These are phyloP conservation scores for Arthrobotrys iridis DNA, from an alignment of 2,329 filamentous ascomycete species.

Conservation along the genomic window DNA sequence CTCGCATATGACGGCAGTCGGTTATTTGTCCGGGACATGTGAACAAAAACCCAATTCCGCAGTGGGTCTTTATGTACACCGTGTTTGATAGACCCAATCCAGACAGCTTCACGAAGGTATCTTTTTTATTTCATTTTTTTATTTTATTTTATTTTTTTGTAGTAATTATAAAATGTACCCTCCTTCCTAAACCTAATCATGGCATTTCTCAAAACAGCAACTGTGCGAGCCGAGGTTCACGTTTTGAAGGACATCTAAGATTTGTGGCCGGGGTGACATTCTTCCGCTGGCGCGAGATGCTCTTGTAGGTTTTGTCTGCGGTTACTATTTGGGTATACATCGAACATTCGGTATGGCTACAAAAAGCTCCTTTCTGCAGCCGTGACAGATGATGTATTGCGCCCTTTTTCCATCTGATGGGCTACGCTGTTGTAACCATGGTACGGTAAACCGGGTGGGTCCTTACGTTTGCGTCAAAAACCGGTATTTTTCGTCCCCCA, in stretches of 20 bases:
- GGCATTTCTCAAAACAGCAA: conserved; percentile 12
- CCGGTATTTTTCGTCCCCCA: too few species aligned
- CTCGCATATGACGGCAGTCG: conserved; percentile 14
- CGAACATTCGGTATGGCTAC: not conserved
- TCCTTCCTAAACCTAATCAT: conserved; percentile 7
- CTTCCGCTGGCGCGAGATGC: conserved; percentile 1
- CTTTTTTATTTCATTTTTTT: conserved; percentile 3
- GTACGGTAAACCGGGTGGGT: conserved; percentile 16
- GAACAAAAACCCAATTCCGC: conserved; percentile 7
- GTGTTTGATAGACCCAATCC: conserved; percentile 10
- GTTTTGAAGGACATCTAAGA: not conserved
- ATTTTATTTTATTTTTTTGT: not conserved
- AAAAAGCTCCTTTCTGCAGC: not conserved
- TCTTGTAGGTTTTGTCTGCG: too few species aligned
- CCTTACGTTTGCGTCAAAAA: not conserved
- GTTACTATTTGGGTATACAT: too few species aligned
- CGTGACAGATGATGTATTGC: not conserved
- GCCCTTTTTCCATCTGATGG: conserved; percentile 3
- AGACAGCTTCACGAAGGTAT: not conserved
- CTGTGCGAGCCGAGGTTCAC: conserved; percentile 5
- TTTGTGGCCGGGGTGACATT: conserved; percentile 2
- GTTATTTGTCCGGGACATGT: not conserved
- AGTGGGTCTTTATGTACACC: not conserved
- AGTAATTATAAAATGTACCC: not conserved
- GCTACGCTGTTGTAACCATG: conserved; percentile 6